Evolutionary conservation across 306 rosid genomes (phyloP).

Genomic region (Citrullus amarus): DNA sequence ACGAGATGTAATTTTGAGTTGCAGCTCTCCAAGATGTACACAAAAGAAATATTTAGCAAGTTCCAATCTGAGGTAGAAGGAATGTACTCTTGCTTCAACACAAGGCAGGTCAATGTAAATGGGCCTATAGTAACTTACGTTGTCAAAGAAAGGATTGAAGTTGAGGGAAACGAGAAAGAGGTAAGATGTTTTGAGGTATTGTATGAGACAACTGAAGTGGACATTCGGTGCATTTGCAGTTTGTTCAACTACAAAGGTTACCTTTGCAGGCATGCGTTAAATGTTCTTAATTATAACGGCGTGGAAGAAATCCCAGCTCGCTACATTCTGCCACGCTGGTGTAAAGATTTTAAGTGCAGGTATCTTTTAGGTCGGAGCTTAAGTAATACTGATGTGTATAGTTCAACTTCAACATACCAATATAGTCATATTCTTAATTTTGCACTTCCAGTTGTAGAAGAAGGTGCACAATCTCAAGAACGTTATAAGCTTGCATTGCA

Average conservation of each 20-base stretch:
- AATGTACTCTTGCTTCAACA: conserved; percentile 65
- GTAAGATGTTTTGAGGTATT: conserved; percentile 43
- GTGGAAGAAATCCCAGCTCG: conserved; percentile 61
- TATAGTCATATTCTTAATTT: conserved; percentile 32
- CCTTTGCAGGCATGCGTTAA: conserved; percentile 66
- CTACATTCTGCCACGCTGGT: conserved; percentile 60
- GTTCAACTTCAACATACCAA: conserved; percentile 25
- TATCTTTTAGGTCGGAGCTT: conserved; percentile 18
- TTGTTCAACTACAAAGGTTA: conserved; percentile 70
- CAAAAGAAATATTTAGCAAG: conserved; percentile 41
- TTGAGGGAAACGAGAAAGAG: conserved; percentile 41
- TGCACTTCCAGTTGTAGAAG: conserved; percentile 51
- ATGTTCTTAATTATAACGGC: conserved; percentile 54
- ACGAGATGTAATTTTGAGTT: conserved; percentile 45
- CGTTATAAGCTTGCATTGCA: conserved; percentile 44
- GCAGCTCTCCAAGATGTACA: conserved; percentile 52
- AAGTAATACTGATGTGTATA: conserved; percentile 13
- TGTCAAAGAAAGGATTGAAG: conserved; percentile 61
- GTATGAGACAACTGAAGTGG: conserved; percentile 46
- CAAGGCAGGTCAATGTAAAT: conserved; percentile 45
- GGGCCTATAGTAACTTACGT: conserved; percentile 55
- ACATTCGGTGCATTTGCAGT: conserved; percentile 70
- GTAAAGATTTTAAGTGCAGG: conserved; percentile 45
- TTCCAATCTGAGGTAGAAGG: conserved; percentile 68
- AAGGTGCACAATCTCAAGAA: conserved; percentile 55